Conservation (phyloP, 108 stramenopile genomes). For the Seminavis robusta region DNA sequence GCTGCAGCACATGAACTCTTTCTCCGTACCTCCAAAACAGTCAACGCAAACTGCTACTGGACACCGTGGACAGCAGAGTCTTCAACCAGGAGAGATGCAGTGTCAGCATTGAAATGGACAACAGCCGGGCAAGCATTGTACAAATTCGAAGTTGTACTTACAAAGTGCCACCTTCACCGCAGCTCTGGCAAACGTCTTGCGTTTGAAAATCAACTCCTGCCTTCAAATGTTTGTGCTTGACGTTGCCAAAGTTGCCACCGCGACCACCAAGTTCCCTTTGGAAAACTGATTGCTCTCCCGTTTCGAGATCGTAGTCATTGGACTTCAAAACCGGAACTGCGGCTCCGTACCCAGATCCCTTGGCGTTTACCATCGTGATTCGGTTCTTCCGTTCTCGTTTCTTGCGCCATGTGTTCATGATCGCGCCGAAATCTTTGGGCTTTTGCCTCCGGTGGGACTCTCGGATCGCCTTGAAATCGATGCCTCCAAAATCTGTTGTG, state of each 20-base stretch:
- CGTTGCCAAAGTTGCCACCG: neutral
- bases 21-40: slow-evolving; percentile 33
- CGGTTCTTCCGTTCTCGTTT: slow-evolving; percentile 49
- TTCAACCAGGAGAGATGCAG: no score
- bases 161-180: slow-evolving; percentile 74
- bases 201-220: slow-evolving; percentile 21
- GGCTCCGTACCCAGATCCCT: slow-evolving; percentile 53
- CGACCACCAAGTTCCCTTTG: slow-evolving; percentile 30
- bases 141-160: no score
- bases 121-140: no score
- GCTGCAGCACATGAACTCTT: slow-evolving; percentile 48
- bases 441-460: slow-evolving; percentile 34
- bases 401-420: slow-evolving; percentile 25
- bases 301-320: slow-evolving; percentile 56
- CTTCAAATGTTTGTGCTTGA: slow-evolving; percentile 30
- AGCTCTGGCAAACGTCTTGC: slow-evolving; percentile 59
- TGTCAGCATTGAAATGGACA: no score
- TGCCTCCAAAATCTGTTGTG: slow-evolving; percentile 40
- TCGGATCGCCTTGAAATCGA: slow-evolving; percentile 54
- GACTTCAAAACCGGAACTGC: slow-evolving; percentile 53
- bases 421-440: slow-evolving; percentile 34
- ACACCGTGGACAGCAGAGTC: slow-evolving; percentile 66
- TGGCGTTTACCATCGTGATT: slow-evolving; percentile 37
- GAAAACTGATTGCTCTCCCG: slow-evolving; percentile 63
- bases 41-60: slow-evolving; percentile 42